Evolutionary conservation across 148 eudicot species (phyloP), one percentile per base, ranked within the genome.

Genomic region (Rhododendron henanense): DNA sequence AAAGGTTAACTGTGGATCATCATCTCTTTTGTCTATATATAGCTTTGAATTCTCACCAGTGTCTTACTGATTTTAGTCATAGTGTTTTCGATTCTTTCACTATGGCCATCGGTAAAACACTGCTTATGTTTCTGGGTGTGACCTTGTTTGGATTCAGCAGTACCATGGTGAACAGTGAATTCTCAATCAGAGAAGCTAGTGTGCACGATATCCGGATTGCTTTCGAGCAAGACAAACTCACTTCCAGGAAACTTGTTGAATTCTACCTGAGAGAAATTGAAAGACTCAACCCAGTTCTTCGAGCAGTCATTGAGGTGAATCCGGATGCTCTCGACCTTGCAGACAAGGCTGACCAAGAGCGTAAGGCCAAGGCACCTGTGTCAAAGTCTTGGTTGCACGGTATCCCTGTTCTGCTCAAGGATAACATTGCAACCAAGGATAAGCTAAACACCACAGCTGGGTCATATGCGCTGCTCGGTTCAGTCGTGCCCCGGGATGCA

Each of bases 361-460:
- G 87, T 13, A 75, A 85, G 35, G 88, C 86, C 16, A 78, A 82
- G 48, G 65, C 65, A 35, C 55, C 85, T 0, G 81, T 83, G 82
- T 87, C 90, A 8, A 8, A 48, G 31, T 88, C 87, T 14, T 28
- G 55, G n/a, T 86, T 90, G 75, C 87, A 87, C n/a, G 92, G 91
- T 1, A 86, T 91, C 33, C 91, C 92, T 0, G 47, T 91, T 39
- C 83, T 91, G 71, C 84, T 91, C 74, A 91, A 91, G 83, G 92
- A 91, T 74, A 87, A 81, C 82, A 91, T 91, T 79, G 92, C 85
- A 4, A 91, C 91, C 18, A 89, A 87, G 74, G 91, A 91, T 74
- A 89, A 87, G 91, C 85, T 89, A 6, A 89, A 89, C 85, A 91
- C 91, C 14, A 87, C 90, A 0, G 92, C 91, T 5, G 91, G 92